Percentiles rank a stretch among this genome's conserved stretches.
These are phyloP conservation scores for Zygoascus meyerae DNA, from an alignment of 1,139 yeast genomes.

Conservation along the genomic window DNA sequence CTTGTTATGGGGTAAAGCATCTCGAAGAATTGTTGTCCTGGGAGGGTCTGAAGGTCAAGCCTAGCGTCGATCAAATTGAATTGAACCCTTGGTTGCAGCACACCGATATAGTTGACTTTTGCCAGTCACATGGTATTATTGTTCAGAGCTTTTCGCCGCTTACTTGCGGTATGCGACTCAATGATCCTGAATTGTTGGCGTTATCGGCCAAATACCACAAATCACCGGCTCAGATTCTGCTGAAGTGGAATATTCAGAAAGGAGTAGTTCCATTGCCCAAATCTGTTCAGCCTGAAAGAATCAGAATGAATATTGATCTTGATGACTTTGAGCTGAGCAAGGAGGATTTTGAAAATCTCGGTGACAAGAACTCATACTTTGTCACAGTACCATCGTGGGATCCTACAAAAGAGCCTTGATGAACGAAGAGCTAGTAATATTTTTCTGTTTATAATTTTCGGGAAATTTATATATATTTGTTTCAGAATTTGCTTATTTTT, in stretches of 20 bases:
- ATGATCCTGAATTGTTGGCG: constrained; percentile 43
- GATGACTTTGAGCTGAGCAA: constrained; percentile 38
- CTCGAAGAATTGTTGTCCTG: constrained; percentile 35
- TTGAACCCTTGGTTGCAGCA: constrained; percentile 55
- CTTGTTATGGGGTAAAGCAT: constrained; percentile 40
- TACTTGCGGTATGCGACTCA: constrained; percentile 52
- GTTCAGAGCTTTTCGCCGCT: constrained; percentile 71
- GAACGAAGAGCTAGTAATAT: no score
- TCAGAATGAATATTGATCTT: constrained; percentile 43
- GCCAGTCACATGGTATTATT: constrained; percentile 44
- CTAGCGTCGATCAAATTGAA: constrained; percentile 49
- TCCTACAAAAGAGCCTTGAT: constrained; percentile 13
- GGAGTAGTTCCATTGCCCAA: constrained; percentile 67
- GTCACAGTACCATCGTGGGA: constrained; percentile 21
- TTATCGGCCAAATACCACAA: constrained; percentile 37
- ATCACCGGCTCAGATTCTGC: constrained; percentile 40
- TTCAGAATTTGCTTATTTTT: no score
- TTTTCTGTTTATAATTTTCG: no score
- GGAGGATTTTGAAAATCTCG: constrained; percentile 16
- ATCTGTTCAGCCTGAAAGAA: constrained; percentile 48
- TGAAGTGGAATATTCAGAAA: constrained; percentile 37
- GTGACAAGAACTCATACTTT: constrained; percentile 18
- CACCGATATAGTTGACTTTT: constrained; percentile 52
- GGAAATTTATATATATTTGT: no score
- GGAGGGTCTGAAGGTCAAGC: constrained; percentile 38